A percentile compares a stretch with the other conserved stretches of the same genome.
Evolutionary conservation across 2,329 filamentous ascomycete genomes (phyloP).

Genomic region (Plectosphaerella sp.): DNA sequence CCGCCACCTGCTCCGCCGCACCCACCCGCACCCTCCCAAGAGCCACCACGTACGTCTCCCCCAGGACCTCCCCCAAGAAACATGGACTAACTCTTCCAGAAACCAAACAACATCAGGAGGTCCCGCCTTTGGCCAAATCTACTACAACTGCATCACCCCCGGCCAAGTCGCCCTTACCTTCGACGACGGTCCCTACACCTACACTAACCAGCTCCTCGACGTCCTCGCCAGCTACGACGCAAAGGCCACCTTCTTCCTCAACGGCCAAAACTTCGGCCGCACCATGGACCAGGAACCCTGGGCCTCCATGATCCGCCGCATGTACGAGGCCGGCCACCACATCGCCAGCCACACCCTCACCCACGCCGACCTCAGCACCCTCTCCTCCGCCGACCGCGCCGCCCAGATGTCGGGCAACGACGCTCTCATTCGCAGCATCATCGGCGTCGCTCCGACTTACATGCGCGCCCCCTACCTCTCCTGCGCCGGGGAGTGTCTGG

Average conservation of each 20-base stretch:
- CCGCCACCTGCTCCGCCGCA: too few relatives aligned
- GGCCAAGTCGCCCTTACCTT: slow-evolving; percentile 39
- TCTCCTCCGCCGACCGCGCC: slow-evolving; percentile 25
- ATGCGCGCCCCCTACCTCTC: slow-evolving; percentile 41
- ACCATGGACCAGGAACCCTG: slow-evolving; percentile 32
- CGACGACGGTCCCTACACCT: slow-evolving; percentile 41
- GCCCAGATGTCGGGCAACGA: slow-evolving; percentile 40
- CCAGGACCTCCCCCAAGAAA: too few relatives aligned
- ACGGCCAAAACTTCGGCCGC: slow-evolving; percentile 34
- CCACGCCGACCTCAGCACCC: slow-evolving; percentile 34
- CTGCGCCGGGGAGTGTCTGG: slow-evolving; percentile 23
- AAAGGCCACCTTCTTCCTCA: slow-evolving; percentile 37
- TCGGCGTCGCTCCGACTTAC: slow-evolving; percentile 36
- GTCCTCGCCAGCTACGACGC: slow-evolving; percentile 22
- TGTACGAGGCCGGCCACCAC: slow-evolving; percentile 37
- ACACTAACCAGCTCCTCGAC: slow-evolving; percentile 36
- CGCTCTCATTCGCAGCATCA: slow-evolving; percentile 35
- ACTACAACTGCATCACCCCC: slow-evolving; percentile 22
- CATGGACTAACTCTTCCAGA: too few relatives aligned
- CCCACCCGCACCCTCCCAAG: too few relatives aligned
- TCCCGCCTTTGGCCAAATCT: slow-evolving; percentile 3
- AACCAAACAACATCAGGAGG: too few relatives aligned
- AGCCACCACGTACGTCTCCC: too few relatives aligned
- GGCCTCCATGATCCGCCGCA: slow-evolving; percentile 30
- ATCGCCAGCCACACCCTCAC: slow-evolving; percentile 34